Evolutionary conservation across 2,329 filamentous ascomycete species (phyloP).

Genomic region (Epichloe festucae): DNA sequence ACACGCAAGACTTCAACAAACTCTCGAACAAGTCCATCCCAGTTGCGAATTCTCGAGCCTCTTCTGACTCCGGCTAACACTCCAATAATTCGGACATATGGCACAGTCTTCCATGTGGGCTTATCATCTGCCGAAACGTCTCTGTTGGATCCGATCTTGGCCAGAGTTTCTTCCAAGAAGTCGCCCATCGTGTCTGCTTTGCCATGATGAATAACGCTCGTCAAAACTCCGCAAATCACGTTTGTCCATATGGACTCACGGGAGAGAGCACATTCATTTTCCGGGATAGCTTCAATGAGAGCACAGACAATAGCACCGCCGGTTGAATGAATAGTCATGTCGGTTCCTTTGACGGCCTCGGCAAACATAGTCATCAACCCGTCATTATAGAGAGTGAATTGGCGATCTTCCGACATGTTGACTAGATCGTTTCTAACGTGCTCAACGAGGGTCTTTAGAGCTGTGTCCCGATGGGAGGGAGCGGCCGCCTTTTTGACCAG

Average conservation of each 20-base stretch:
- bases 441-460: slow-evolving; percentile 56
- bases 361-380: slow-evolving; percentile 87
- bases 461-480: slow-evolving; percentile 59
- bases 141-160: slow-evolving; percentile 28
- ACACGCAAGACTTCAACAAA: slow-evolving; percentile 39
- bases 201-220: slow-evolving; percentile 73
- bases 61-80: slow-evolving; percentile 67
- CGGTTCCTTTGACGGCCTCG: slow-evolving; percentile 59
- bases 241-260: slow-evolving; percentile 43
- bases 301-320: slow-evolving; percentile 39
- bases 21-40: slow-evolving; percentile 50
- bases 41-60: slow-evolving; percentile 60
- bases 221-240: slow-evolving; percentile 63
- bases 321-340: slow-evolving; percentile 45
- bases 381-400: slow-evolving; percentile 61
- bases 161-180: slow-evolving; percentile 49
- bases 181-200: slow-evolving; percentile 59
- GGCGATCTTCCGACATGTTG: slow-evolving; percentile 36
- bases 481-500: slow-evolving; percentile 78
- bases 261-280: slow-evolving; percentile 34
- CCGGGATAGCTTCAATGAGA: slow-evolving; percentile 37
- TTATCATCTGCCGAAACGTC: slow-evolving; percentile 14
- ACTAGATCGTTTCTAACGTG: slow-evolving; percentile 60
- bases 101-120: slow-evolving; percentile 26
- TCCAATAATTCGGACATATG: slow-evolving; percentile 49